Percentiles rank a stretch among this genome's conserved stretches.
Conservation (phyloP, 768 basidiomycete genomes). For the Lactarius sp. region DNA sequence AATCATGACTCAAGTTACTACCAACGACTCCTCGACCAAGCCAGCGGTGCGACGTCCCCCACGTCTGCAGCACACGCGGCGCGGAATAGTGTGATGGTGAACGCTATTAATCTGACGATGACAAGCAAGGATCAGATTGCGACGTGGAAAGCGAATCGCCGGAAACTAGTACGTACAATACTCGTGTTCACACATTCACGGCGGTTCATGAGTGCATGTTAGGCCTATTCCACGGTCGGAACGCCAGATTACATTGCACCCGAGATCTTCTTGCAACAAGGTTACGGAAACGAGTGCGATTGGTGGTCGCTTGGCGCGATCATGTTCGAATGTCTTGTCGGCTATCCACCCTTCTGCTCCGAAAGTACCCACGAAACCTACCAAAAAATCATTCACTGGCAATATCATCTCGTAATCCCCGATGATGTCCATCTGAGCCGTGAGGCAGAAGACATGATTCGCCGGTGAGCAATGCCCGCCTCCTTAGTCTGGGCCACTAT, state of each 20-base stretch:
- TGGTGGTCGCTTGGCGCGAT: constrained; percentile 99
- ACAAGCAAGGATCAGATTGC: constrained; percentile 89
- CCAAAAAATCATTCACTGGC: constrained; percentile 96
- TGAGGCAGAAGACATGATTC: constrained; percentile 87
- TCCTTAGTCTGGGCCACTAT: background rate
- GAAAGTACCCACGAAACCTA: constrained; percentile 98
- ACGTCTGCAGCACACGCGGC: constrained; percentile 46
- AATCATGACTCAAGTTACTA: constrained; percentile 97
- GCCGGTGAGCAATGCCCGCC: constrained; percentile 47
- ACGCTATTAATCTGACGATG: constrained; percentile 95
- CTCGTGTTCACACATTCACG: constrained; percentile 1
- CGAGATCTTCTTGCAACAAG: constrained; percentile 93
- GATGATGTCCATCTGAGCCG: constrained; percentile 90
- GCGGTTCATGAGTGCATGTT: constrained; percentile 8
- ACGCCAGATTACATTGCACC: constrained; percentile 97
- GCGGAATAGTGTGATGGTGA: constrained; percentile 95
- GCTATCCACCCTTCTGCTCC: constrained; percentile 95
- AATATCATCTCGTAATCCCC: constrained; percentile 78
- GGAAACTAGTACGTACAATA: constrained; percentile 67
- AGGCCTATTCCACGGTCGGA: constrained; percentile 98
- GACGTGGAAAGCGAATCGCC: constrained; percentile 97
- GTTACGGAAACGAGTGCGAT: constrained; percentile 98
- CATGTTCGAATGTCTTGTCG: constrained; percentile 97
- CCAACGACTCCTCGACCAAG: constrained; percentile 75
- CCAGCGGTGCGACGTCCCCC: constrained; percentile 43